phyloP scores from a whole-genome alignment of 371 early-diverging fungal species.

The Batkoa obscura region DNA sequence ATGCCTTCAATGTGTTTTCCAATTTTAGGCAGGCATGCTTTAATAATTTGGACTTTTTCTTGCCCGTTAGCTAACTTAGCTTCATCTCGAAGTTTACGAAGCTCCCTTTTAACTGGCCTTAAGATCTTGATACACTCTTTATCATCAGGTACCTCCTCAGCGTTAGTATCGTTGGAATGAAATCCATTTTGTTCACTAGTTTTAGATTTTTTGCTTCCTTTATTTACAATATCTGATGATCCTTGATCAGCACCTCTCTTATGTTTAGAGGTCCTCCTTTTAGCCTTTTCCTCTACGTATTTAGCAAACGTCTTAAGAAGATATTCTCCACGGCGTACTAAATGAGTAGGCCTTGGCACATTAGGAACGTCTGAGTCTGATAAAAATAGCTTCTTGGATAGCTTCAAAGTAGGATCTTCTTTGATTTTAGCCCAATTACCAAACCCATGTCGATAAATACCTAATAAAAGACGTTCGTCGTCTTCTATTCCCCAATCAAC shows the following conservation, averaged over 20 bases:
- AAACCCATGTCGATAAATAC: conserved; percentile 84
- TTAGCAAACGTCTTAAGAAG: conserved; percentile 59
- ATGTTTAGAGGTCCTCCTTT: background rate
- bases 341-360: conserved; percentile 12
- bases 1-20: background rate
- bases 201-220: background rate
- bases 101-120: conserved; percentile 9
- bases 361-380: conserved; percentile 18
- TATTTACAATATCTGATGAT: background rate
- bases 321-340: conserved; percentile 71
- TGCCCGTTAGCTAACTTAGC: background rate
- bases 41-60: background rate
- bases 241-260: background rate
- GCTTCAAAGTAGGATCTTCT: conserved; percentile 49
- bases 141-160: background rate
- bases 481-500: conserved; percentile 78
- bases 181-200: background rate
- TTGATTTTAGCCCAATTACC: conserved; percentile 81
- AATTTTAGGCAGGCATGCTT: conserved; percentile 2
- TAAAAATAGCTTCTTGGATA: conserved; percentile 46
- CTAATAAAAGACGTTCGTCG: conserved; percentile 89
- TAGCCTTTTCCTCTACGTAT: conserved; percentile 5
- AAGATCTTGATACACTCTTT: conserved; percentile 8
- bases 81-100: conserved; percentile 8
- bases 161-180: no score